Conservation (phyloP, 768 basidiomycete genomes). For the Termitomyces eurrhizus region DNA sequence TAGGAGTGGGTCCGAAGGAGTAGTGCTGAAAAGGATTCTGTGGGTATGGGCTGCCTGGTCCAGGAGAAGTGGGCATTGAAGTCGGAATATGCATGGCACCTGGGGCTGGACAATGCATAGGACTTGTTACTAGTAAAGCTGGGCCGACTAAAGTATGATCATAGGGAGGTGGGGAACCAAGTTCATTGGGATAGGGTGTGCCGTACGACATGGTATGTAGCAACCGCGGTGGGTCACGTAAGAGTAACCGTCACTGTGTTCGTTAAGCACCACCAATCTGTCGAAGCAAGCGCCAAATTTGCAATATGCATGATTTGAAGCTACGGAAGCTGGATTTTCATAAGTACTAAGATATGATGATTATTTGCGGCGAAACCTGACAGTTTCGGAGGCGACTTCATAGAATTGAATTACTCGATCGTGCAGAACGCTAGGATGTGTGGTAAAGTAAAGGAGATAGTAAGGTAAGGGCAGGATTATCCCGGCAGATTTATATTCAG, state of each 20-base stretch:
- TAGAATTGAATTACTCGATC: background rate
- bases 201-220: slow-evolving; percentile 3
- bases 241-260: background rate
- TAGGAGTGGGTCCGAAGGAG: slow-evolving; percentile 36
- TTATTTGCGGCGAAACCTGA: background rate
- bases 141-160: background rate
- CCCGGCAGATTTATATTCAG: too few species aligned
- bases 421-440: background rate
- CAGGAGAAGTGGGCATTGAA: slow-evolving; percentile 3
- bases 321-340: background rate
- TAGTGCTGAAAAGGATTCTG: slow-evolving; percentile 8
- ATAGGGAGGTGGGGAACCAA: slow-evolving; percentile 6
- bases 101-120: background rate
- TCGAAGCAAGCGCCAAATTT: background rate
- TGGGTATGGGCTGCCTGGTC: background rate
- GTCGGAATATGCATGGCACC: background rate
- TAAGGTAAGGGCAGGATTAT: background rate
- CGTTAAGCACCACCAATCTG: too few species aligned
- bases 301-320: background rate
- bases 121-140: background rate
- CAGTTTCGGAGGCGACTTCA: background rate
- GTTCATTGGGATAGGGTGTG: background rate
- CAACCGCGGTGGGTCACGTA: background rate
- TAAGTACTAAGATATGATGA: background rate
- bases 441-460: background rate